phyloP scores from a whole-genome alignment of 176 grass and related monocot species.

The Oryza meridionalis region DNA sequence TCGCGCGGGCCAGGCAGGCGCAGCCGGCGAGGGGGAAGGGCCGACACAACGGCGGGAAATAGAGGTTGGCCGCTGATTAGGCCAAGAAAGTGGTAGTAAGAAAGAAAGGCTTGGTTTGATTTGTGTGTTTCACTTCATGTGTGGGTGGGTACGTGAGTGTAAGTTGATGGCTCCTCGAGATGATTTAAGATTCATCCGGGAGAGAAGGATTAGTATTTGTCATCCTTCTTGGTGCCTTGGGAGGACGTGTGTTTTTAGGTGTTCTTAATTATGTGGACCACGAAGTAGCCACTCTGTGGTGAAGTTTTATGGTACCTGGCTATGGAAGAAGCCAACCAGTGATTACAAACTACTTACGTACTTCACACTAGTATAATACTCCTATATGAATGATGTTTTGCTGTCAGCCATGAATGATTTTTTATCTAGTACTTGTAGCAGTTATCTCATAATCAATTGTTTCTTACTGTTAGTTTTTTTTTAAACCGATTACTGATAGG shows the following conservation, averaged over 20 bases:
- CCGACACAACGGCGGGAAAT: constrained; percentile 21
- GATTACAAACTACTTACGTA: not conserved
- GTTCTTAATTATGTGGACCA: constrained; percentile 21
- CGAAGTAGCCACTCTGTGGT: constrained; percentile 5
- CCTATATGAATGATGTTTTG: not conserved
- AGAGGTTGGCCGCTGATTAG: not conserved
- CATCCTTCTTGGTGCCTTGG: constrained; percentile 25
- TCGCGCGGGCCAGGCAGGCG: constrained; percentile 30
- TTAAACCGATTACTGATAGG: not conserved
- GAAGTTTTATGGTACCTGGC: constrained; percentile 19
- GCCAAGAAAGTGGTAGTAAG: not conserved
- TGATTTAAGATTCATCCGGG: constrained; percentile 91
- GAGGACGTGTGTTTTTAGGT: constrained; percentile 23
- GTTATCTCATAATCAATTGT: not conserved
- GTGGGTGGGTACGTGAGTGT: not conserved
- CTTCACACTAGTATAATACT: not conserved
- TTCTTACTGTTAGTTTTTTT: not conserved
- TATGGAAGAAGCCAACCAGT: not conserved
- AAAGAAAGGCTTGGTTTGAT: not conserved
- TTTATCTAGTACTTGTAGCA: not conserved
- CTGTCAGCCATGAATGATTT: not conserved
- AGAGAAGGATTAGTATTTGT: constrained; percentile 31
- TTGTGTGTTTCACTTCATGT: not conserved
- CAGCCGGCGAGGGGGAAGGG: constrained; percentile 34
- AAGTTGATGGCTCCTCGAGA: constrained; percentile 59